Base-by-base conservation (phyloP, 1,284 basidiomycete species). In the Melampsora allii-populina region DNA sequence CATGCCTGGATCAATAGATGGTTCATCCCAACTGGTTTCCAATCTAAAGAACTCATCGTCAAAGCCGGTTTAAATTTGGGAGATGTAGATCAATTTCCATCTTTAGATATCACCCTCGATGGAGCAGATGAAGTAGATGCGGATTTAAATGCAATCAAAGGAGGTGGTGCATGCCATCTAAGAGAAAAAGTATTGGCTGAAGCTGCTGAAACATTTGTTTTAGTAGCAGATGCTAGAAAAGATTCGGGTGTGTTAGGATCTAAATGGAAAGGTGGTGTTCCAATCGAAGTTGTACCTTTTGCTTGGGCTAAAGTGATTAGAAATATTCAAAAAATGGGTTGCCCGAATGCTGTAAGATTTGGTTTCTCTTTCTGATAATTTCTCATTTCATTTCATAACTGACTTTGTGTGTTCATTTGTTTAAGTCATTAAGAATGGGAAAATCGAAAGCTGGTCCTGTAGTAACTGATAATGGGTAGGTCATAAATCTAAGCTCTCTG, bases 101-200 rank as follows among this genome's bases (percentile, higher is more conserved):
- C 84, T 9, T 90, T 98, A 73, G 96, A 98, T 79, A 92, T 98
- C 33, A 96, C 94, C 5, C 88, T 99, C 71, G 95, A 99, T 81
- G 95, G 95, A 58, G 95, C 95, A 1, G 95, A 98, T 79, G 95
- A 98, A 91, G 77, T 79, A 4, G 78, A 79, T 39, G 83, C 85
- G 56, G 83, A 88, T 50, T 85, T 99, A 68, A 96, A 98, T 84
- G 91, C 91, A 76, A 95, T 99, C 84, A 98, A 98, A 83, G 95
- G 95, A 14, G 95, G 95, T 73, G 95, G 95, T 10, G 95, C 94
- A 1, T 98, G 95, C 82, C 96, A 98, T 79, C 83, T 98, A 45
- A 88, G 94, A 46, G 96, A 98, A 83, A 98, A 98, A 83, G 94
- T 98, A 2, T 86, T 98, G 21, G 94, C 93, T 2, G 95, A 98